Base-by-base conservation (phyloP, 2,329 filamentous ascomycete species). In the Ustilaginoidea virens region DNA sequence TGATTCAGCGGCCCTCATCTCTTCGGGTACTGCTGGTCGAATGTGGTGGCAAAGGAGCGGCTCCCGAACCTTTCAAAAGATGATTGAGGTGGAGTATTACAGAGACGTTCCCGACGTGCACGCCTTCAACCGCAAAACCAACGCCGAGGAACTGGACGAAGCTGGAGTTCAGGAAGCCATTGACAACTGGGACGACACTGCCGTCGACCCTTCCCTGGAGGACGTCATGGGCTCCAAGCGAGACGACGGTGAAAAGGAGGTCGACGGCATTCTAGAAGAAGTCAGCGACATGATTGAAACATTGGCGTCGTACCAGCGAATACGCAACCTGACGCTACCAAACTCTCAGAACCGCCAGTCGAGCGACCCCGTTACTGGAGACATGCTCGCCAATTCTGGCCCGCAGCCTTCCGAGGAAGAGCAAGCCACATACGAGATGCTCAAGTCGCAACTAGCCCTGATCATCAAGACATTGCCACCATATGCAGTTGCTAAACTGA, bases 401-500 rank as follows among this genome's bases (percentile, higher is more conserved):
- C 69, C 72, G 4, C 71, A 74, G 28, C 80, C 80, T 7, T 73
- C 74, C 9, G 68, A 71, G 37, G 67, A 69, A 36, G 69, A 74
- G 43, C 55, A 58, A 33, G 48, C 56, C 10, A 69, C 66, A 0
- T 92, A 92, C 47, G 66, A 82, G 37, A 66, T 75, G 16, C 62
- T 93, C 29, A 83, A 79, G 46, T 68, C 74, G 4, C 81, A 86
- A 45, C 59, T 93, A 13, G 61, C 71, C 1, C 58, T 85, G 17
- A 71, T 92, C 36, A 68, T 92, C 35, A 66, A 77, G 38, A 72
- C 68, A 22, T 56, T 93, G 8, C 85, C 85, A 2, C 85, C 85
- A 1, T 90, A 83, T 46, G 80, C 80, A 1, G 79, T 93, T 15
- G 76, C 85, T 5, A 87, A 90, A 44, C 60, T 93, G 36, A 77